Evolutionary conservation across 192 early-diverging fungal genomes (phyloP).

Genomic region (Funneliformis mosseae): DNA sequence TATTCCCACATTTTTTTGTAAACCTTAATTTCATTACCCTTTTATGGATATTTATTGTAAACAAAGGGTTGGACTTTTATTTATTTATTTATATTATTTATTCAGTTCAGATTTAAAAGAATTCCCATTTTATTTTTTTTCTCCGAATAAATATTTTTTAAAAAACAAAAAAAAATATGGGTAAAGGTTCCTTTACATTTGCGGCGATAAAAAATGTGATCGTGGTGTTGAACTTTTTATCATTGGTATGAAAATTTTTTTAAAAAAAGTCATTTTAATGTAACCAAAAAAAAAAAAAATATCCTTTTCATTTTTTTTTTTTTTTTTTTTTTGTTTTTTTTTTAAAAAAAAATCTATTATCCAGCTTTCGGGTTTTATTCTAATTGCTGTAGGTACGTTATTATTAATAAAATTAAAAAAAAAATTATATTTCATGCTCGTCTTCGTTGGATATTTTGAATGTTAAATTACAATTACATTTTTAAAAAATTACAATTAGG

Average conservation of each 20-base stretch:
- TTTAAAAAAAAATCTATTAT: too few relatives aligned
- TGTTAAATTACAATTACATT: background rate
- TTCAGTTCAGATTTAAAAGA: too few relatives aligned
- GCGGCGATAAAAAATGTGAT: background rate
- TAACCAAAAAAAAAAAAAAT: background rate
- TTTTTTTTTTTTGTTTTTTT: background rate
- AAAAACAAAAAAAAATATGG: background rate
- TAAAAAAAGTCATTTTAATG: background rate
- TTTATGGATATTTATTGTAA: too few relatives aligned
- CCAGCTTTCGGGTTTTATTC: conserved; percentile 6
- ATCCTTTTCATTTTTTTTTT: background rate
- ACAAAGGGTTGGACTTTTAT: too few relatives aligned
- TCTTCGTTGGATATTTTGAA: background rate
- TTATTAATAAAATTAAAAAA: background rate
- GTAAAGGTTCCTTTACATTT: background rate
- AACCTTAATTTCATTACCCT: too few relatives aligned
- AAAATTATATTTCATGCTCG: background rate
- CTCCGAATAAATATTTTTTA: too few relatives aligned
- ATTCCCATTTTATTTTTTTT: too few relatives aligned
- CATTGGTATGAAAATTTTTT: conserved; percentile 3
- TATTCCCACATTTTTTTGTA: too few relatives aligned
- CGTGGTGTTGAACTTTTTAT: conserved; percentile 5
- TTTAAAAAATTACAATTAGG: background rate
- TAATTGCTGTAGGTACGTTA: background rate
- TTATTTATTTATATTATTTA: too few relatives aligned